Evolutionary conservation across 2,329 filamentous ascomycete genomes (phyloP), one percentile per base, ranked within the genome.

Genomic region (Coniosporium tulheliwenetii): DNA sequence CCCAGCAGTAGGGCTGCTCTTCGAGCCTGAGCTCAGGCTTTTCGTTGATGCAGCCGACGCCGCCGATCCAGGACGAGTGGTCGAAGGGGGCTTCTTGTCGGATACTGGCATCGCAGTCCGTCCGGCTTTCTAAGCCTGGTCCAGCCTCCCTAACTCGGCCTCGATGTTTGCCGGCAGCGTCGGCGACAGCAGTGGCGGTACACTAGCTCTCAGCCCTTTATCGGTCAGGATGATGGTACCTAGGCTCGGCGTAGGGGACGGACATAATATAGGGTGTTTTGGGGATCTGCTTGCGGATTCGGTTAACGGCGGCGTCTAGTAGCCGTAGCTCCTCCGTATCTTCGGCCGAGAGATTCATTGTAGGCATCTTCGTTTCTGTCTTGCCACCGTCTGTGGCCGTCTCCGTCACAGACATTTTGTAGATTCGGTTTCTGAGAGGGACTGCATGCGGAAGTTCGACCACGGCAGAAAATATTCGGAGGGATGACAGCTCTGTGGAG

Each of bases 101-200:
- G 19, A 26, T 26, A 26, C 19, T 38, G 3, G 49, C 45, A 38
- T 44, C 31, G 4, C 40, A 43, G 40, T 48, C 42, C 43, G 48
- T 40, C 15, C 13, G 36, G 13, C 13, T 13, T 58, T 53, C 31
- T 56, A 56, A 34, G 62, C 60, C 26, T 61, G 49, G 13, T 45
- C 41, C 5, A 46, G 41, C 31, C 64, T 58, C 42, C 63, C 62
- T 16, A 77, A 53, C 41, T 73, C 67, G 42, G 65, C 68, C 47
- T 71, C 67, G 36, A 77, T 65, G 40, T 67, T 68, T 2, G 68
- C 61, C 5, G 73, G 73, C 3, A 77, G 59, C 10, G 70, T 73
- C 3, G 73, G 72, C 5, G 73, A 77, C n/a, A 77, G 56, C 31
- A 75, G 61, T 8, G 64, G 61, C 8, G 73, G 73, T 13, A 75